phyloP scores from a whole-genome alignment of 768 basidiomycete genomes.

The Leccinum pellstonianum region DNA sequence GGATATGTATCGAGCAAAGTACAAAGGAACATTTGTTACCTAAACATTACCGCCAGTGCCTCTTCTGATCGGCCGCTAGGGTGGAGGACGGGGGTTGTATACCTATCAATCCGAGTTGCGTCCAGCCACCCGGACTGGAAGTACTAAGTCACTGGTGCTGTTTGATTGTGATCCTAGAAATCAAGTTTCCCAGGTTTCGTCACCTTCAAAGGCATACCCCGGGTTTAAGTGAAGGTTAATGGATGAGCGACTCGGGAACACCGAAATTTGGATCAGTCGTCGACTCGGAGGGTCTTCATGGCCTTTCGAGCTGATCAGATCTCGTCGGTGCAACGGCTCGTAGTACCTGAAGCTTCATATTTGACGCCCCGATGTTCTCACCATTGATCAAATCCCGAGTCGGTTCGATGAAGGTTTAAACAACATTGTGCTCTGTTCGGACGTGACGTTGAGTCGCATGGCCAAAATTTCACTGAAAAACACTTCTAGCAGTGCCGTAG shows the following conservation, averaged over 20 bases:
- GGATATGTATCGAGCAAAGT: no score
- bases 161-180: no score
- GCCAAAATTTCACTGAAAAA: not conserved
- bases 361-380: not conserved
- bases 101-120: no score
- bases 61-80: no score
- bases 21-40: no score
- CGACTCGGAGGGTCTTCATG: not conserved
- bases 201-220: no score
- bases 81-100: no score
- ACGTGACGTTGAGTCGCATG: not conserved
- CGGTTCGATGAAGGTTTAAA: not conserved
- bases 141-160: no score
- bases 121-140: no score
- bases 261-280: not conserved
- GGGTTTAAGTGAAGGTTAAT: not conserved
- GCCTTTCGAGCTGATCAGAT: not conserved
- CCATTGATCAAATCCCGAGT: not conserved
- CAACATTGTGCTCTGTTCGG: not conserved
- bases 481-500: not conserved
- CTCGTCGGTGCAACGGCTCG: not conserved
- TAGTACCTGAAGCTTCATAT: not conserved
- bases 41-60: no score
- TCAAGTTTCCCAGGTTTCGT: no score
- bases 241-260: not conserved